These are phyloP conservation scores for Pyronema omphalodes DNA, from an alignment of 495 filamentous ascomycete species.

Conservation along the genomic window DNA sequence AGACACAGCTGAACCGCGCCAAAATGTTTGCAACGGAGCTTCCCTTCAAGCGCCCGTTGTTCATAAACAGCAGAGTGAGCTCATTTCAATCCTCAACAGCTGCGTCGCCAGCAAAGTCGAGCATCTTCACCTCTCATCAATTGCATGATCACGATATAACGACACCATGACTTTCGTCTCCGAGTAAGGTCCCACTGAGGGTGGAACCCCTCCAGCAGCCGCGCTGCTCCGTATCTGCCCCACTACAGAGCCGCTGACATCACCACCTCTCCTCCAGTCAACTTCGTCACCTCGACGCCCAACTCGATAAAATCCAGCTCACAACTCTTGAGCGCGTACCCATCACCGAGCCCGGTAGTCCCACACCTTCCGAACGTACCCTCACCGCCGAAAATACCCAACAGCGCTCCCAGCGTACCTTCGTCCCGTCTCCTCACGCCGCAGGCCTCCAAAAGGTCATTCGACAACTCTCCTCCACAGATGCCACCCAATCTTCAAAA, in stretches of 20 bases:
- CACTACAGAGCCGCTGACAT: slow-evolving; percentile 13
- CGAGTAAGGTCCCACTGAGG: slow-evolving; percentile 13
- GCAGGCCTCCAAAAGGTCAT: slow-evolving; percentile 40
- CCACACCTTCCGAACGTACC: slow-evolving; percentile 2
- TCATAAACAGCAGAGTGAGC: too few species aligned
- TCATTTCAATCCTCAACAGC: too few species aligned
- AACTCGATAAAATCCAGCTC: slow-evolving; percentile 48
- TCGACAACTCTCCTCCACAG: slow-evolving; percentile 32
- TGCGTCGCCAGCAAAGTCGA: too few species aligned
- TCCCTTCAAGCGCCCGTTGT: too few species aligned
- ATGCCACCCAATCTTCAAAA: slow-evolving; percentile 27
- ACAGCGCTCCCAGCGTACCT: slow-evolving; percentile 1
- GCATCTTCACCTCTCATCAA: too few species aligned
- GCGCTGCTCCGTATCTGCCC: neutral
- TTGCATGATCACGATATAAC: too few species aligned
- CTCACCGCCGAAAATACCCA: neutral
- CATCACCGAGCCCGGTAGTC: slow-evolving; percentile 12
- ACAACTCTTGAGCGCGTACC: slow-evolving; percentile 29
- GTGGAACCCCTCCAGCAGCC: neutral
- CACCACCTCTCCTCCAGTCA: slow-evolving; percentile 39
- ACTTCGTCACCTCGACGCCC: slow-evolving; percentile 55
- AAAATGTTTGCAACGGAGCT: too few species aligned
- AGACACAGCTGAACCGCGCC: too few species aligned
- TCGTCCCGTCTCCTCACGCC: slow-evolving; percentile 10
- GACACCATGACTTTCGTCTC: slow-evolving; percentile 21